Evolutionary conservation across 495 filamentous ascomycete genomes (phyloP).

Genomic region (Penicillium verhagenii): DNA sequence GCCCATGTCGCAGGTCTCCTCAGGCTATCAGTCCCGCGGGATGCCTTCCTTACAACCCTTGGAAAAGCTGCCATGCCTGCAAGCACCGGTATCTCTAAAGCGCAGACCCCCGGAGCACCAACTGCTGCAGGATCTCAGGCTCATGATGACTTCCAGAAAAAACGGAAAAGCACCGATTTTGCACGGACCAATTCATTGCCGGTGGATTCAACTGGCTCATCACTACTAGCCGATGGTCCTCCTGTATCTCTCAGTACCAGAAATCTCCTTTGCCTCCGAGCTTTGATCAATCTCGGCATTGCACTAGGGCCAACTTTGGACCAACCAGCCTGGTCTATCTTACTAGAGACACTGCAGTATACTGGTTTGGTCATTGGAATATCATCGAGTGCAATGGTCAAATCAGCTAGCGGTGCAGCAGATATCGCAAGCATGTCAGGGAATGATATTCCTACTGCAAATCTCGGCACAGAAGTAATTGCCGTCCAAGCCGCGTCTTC

Average conservation of each 20-base stretch:
- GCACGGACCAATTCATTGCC: slow-evolving; percentile 17
- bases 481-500: slow-evolving; percentile 87
- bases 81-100: slow-evolving; percentile 52
- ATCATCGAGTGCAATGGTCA: slow-evolving; percentile 36
- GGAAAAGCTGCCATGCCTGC: slow-evolving; percentile 89
- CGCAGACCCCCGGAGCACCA: slow-evolving; percentile 17
- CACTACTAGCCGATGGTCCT: slow-evolving; percentile 21
- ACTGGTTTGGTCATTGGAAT: slow-evolving; percentile 81
- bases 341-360: slow-evolving; percentile 87
- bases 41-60: slow-evolving; percentile 91
- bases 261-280: slow-evolving; percentile 85
- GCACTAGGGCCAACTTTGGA: slow-evolving; percentile 86
- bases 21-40: slow-evolving; percentile 77
- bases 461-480: slow-evolving; percentile 73
- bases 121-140: slow-evolving; percentile 18
- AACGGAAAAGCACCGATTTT: slow-evolving; percentile 36
- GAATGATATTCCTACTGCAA: slow-evolving; percentile 52
- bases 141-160: slow-evolving; percentile 32
- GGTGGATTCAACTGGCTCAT: slow-evolving; percentile 19
- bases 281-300: slow-evolving; percentile 90
- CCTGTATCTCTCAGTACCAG: slow-evolving; percentile 70
- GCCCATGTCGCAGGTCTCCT: slow-evolving; percentile 92
- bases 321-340: slow-evolving; percentile 76
- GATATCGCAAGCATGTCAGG: slow-evolving; percentile 27
- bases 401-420: slow-evolving; percentile 27